Conservation (phyloP, 2,329 filamentous ascomycete species). For the Penicillium sumatraense region DNA sequence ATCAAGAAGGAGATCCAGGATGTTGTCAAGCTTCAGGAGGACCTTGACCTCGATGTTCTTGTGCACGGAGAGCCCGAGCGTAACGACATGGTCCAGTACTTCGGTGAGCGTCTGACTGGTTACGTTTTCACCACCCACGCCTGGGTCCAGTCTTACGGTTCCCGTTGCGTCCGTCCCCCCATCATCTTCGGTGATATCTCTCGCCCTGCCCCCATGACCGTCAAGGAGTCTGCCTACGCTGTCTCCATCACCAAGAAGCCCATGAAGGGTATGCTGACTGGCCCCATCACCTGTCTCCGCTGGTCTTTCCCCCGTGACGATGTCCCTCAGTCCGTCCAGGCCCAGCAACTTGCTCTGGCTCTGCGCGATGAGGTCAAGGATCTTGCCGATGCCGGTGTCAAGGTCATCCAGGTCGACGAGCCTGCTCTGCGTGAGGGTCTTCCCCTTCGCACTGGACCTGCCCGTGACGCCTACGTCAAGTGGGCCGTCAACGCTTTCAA, state of each 20-base stretch:
- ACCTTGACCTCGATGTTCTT: slow-evolving; percentile 94
- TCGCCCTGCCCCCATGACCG: slow-evolving; percentile 94
- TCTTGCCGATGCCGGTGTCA: slow-evolving; percentile 94
- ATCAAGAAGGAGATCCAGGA: slow-evolving; percentile 98
- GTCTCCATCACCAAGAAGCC: slow-evolving; percentile 95
- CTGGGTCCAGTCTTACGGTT: slow-evolving; percentile 98
- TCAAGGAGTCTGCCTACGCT: slow-evolving; percentile 99
- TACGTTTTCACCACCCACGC: slow-evolving; percentile 95
- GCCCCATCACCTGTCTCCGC: slow-evolving; percentile 96
- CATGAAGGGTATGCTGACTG: slow-evolving; percentile 99
- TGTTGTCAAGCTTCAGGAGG: slow-evolving; percentile 95
- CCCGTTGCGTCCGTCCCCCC: slow-evolving; percentile 95
- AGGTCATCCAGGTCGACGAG: slow-evolving; percentile 99
- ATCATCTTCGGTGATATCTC: slow-evolving; percentile 99
- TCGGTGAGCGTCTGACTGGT: slow-evolving; percentile 77
- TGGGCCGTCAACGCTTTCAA: slow-evolving; percentile 99
- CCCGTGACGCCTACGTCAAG: slow-evolving; percentile 94
- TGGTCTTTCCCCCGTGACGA: slow-evolving; percentile 99
- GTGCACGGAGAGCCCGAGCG: slow-evolving; percentile 99
- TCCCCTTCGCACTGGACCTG: slow-evolving; percentile 88
- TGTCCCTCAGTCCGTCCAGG: slow-evolving; percentile 98
- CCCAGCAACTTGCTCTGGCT: slow-evolving; percentile 96
- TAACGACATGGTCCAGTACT: slow-evolving; percentile 99
- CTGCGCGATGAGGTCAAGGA: slow-evolving; percentile 98
- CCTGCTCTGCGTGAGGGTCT: slow-evolving; percentile 99